A percentile compares a stretch with the other conserved stretches of the same genome.
phyloP scores from a whole-genome alignment of 805 yeast species.

The Teunomyces atbi region DNA sequence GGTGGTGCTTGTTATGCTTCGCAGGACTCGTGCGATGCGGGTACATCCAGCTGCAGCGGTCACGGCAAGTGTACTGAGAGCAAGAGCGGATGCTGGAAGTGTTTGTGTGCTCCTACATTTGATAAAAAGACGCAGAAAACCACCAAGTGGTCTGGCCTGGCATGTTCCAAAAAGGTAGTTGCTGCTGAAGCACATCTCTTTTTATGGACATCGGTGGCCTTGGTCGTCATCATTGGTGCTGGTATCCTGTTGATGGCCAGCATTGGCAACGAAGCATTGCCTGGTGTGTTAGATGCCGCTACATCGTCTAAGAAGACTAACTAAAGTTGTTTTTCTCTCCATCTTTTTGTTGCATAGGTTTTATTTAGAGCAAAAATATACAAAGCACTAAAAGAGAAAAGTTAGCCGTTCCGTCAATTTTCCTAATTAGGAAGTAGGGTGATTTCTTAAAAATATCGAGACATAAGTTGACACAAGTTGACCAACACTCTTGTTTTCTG shows the following conservation, averaged over 20 bases:
- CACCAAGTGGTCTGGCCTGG: constrained; percentile 54
- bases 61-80: constrained; percentile 51
- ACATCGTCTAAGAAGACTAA: constrained; percentile 41
- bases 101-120: constrained; percentile 47
- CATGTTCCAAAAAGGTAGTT: constrained; percentile 68
- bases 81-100: constrained; percentile 45
- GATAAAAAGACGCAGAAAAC: constrained; percentile 44
- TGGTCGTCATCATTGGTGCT: constrained; percentile 44
- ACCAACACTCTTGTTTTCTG: no score
- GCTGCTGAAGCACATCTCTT: constrained; percentile 64
- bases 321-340: not conserved
- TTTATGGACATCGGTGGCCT: constrained; percentile 61
- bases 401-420: not conserved
- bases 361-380: no score
- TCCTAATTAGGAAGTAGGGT: not conserved
- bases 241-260: constrained; percentile 54
- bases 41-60: constrained; percentile 50
- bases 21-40: constrained; percentile 46
- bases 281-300: constrained; percentile 66
- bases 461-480: not conserved
- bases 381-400: not conserved
- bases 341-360: no score
- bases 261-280: constrained; percentile 61
- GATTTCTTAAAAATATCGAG: not conserved
- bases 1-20: constrained; percentile 35